These are phyloP conservation scores for Syncephalastrum sp. DNA, from an alignment of 371 early-diverging fungal species.

Conservation along the genomic window DNA sequence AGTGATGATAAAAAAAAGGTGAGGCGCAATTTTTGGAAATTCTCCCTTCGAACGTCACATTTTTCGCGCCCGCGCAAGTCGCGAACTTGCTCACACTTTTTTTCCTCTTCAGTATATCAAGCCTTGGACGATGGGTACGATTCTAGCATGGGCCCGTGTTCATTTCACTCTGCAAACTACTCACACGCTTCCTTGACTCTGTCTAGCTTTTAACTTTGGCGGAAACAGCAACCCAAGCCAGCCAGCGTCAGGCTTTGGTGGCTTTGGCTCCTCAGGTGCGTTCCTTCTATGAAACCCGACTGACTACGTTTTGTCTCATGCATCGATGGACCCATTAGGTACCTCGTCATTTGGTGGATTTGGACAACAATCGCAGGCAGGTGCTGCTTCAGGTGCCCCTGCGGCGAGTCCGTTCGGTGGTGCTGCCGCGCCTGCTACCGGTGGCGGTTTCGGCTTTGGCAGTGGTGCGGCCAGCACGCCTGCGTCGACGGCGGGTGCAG, in stretches of 20 bases:
- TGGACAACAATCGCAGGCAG: slow-evolving; percentile 18
- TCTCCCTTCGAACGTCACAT: too few species aligned
- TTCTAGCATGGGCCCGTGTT: too few species aligned
- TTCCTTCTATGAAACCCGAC: not conserved
- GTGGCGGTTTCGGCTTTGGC: slow-evolving; percentile 9
- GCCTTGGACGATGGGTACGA: too few species aligned
- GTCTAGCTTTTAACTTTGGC: slow-evolving; percentile 33
- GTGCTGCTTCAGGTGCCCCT: slow-evolving; percentile 17
- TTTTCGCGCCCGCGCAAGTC: too few species aligned
- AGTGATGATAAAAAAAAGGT: too few species aligned
- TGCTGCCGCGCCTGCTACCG: slow-evolving; percentile 15
- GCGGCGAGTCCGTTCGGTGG: slow-evolving; percentile 14
- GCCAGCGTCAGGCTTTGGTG: slow-evolving; percentile 23
- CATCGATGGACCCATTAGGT: not conserved
- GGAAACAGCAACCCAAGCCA: slow-evolving; percentile 25
- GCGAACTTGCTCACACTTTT: too few species aligned
- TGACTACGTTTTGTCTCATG: not conserved
- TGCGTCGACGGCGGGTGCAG: slow-evolving; percentile 1
- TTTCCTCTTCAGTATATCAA: too few species aligned
- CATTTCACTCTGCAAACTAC: too few species aligned
- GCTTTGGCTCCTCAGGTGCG: slow-evolving; percentile 15
- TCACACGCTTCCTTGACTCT: not conserved
- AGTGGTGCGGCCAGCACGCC: slow-evolving; percentile 14
- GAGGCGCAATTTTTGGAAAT: too few species aligned
- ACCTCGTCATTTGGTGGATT: slow-evolving; percentile 21